These are phyloP conservation scores for Papiliotrema flavescens DNA, from an alignment of 1,284 basidiomycete species.

Conservation along the genomic window DNA sequence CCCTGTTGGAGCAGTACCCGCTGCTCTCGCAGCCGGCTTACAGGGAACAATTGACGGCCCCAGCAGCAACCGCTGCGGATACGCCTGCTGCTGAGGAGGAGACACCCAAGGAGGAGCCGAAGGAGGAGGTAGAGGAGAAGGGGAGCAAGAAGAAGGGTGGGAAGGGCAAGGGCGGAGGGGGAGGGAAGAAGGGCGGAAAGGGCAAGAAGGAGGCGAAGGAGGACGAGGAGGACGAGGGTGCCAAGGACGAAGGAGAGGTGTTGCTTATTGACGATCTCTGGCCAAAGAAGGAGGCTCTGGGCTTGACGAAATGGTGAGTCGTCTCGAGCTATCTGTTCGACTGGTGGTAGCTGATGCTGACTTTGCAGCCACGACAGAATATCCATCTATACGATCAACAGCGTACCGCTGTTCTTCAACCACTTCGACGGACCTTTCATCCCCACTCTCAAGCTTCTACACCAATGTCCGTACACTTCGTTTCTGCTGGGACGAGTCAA, in stretches of 20 bases:
- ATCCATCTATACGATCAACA: constrained; percentile 82
- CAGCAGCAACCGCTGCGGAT: constrained; percentile 5
- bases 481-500: not conserved
- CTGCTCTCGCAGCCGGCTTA: constrained; percentile 52
- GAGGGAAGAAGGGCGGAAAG: constrained; percentile 41
- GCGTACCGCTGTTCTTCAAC: constrained; percentile 90
- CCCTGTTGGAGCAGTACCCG: constrained; percentile 79
- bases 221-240: constrained; percentile 50
- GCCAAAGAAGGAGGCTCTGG: constrained; percentile 96
- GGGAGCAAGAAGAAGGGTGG: constrained; percentile 35
- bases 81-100: constrained; percentile 7
- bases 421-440: constrained; percentile 92
- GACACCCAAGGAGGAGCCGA: constrained; percentile 11
- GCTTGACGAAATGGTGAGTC: constrained; percentile 89
- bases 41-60: constrained; percentile 16
- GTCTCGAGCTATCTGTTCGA: not conserved
- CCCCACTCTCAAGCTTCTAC: constrained; percentile 82
- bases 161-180: constrained; percentile 20
- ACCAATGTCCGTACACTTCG: constrained; percentile 67
- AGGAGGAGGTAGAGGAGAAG: constrained; percentile 25
- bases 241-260: constrained; percentile 58
- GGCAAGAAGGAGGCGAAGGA: constrained; percentile 33
- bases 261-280: constrained; percentile 78
- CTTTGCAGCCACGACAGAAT: constrained; percentile 82
- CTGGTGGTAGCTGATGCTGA: not conserved